Percentiles rank a stretch among this genome's conserved stretches.
These are phyloP conservation scores for Umbelopsis sp. DNA, from an alignment of 192 early-diverging fungal species.

Conservation along the genomic window DNA sequence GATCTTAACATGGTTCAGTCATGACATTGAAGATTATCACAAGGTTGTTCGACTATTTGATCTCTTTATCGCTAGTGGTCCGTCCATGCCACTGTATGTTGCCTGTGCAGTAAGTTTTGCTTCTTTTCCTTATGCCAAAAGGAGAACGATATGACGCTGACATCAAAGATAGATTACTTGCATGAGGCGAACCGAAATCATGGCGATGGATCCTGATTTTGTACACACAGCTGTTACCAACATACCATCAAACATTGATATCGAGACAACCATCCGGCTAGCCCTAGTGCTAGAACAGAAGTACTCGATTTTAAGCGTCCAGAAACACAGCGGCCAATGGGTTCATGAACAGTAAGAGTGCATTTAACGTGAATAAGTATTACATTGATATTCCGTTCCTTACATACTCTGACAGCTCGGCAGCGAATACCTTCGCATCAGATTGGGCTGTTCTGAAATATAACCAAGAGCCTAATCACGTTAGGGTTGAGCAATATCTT, in stretches of 20 bases:
- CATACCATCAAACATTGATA: conserved; percentile 49
- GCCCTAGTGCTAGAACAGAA: conserved; percentile 45
- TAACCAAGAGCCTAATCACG: conserved; percentile 29
- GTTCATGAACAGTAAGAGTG: conserved; percentile 49
- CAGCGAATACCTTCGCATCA: conserved; percentile 35
- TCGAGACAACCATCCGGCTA: conserved; percentile 43
- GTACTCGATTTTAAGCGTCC: conserved; percentile 42
- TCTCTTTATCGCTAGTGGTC: conserved; percentile 59
- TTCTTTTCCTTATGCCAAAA: background rate
- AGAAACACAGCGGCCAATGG: conserved; percentile 45
- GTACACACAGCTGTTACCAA: conserved; percentile 54
- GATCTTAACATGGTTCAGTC: conserved; percentile 77
- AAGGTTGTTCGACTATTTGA: conserved; percentile 63
- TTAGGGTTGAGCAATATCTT: conserved; percentile 28
- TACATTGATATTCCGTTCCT: too few species aligned
- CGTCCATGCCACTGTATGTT: conserved; percentile 65
- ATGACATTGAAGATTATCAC: conserved; percentile 56
- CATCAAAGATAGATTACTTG: conserved; percentile 43
- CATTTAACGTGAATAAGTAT: background rate
- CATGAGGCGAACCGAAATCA: conserved; percentile 41
- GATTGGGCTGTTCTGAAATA: conserved; percentile 27
- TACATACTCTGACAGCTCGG: conserved; percentile 24
- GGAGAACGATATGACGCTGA: background rate
- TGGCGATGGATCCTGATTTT: conserved; percentile 47
- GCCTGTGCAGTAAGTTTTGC: conserved; percentile 49